Base-by-base conservation (phyloP, 345 rosid genomes). In the Ailanthus altissimus region DNA sequence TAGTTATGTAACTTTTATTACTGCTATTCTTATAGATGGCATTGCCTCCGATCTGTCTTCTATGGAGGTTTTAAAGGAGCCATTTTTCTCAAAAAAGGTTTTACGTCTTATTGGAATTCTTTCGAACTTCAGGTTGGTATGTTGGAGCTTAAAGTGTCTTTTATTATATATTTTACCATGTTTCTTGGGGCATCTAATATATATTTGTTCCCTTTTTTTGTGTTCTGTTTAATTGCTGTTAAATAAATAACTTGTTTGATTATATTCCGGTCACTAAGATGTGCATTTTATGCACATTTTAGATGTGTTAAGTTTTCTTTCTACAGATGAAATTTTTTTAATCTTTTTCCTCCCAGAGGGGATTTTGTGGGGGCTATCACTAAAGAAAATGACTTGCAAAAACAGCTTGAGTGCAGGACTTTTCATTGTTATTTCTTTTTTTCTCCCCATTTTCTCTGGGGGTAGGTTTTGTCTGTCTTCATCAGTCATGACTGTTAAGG, bases 61-160 rank as follows among this genome's bases (percentile, higher is more conserved):
- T 76, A 28, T 80, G 63, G 91, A 85, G 78, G 87, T 83, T 70
- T 76, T 93, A 77, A 84, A 79, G 85, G 93, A 93, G 81, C 98
- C 98, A 66, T 87, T 88, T 83, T 94, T 93, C 86, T 93, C 98
- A 38, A 78, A 69, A 77, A 94, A 94, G 89, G 87, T 94, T 73
- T 75, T 88, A 67, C 80, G 92, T 75, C 90, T 94, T 54, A 85
- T 91, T 81, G 88, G 79, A 79, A 86, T 94, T 81, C 98, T 94
- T 75, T 89, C 92, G 32, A 78, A 85, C 82, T 91, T 90, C 97
- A 93, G 97, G 98, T 94, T 80, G 65, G 93, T 82, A 72, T 77
- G 80, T 50, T 73, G 72, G 73, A 67, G 43, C 40, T 43, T 58
- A 49, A 61, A 21, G 11, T 23, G 14, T 50, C 28, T 73, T 74